These are phyloP conservation scores for Aspergillus sclerotiicarbonarius DNA, from an alignment of 495 filamentous ascomycete species.

Conservation along the genomic window DNA sequence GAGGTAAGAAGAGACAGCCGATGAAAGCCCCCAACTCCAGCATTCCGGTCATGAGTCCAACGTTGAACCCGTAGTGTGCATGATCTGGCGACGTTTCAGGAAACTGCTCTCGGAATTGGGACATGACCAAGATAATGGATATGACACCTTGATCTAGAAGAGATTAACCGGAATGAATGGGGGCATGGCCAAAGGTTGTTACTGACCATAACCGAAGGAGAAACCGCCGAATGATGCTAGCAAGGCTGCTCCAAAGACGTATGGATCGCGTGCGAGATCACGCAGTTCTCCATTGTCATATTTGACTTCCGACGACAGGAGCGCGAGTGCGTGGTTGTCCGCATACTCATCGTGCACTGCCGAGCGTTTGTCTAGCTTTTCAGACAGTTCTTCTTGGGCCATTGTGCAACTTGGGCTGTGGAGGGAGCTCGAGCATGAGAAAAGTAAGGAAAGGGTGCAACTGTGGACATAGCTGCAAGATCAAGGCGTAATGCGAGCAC, in stretches of 20 bases:
- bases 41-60: constrained; percentile 24
- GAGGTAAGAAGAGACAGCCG: constrained; percentile 26
- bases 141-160: constrained; percentile 25
- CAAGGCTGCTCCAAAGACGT: constrained; percentile 21
- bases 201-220: constrained; percentile 23
- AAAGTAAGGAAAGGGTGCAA: too few species aligned
- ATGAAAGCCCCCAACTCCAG: constrained; percentile 27
- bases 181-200: not conserved
- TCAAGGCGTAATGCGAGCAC: too few species aligned
- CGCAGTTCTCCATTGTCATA: constrained; percentile 14
- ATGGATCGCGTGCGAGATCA: constrained; percentile 11
- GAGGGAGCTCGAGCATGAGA: too few species aligned
- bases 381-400: not conserved
- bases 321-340: not conserved
- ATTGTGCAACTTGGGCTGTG: not conserved
- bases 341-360: constrained; percentile 5
- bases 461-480: too few species aligned
- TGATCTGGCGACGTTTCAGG: constrained; percentile 17
- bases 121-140: constrained; percentile 24
- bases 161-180: not conserved
- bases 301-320: not conserved
- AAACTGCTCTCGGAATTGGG: constrained; percentile 22
- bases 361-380: not conserved
- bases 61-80: constrained; percentile 19
- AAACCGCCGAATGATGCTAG: constrained; percentile 23